A percentile compares a stretch with the other conserved stretches of the same genome.
Evolutionary conservation across 768 basidiomycete genomes (phyloP).

Genomic region (Leccinum subgranulosum): DNA sequence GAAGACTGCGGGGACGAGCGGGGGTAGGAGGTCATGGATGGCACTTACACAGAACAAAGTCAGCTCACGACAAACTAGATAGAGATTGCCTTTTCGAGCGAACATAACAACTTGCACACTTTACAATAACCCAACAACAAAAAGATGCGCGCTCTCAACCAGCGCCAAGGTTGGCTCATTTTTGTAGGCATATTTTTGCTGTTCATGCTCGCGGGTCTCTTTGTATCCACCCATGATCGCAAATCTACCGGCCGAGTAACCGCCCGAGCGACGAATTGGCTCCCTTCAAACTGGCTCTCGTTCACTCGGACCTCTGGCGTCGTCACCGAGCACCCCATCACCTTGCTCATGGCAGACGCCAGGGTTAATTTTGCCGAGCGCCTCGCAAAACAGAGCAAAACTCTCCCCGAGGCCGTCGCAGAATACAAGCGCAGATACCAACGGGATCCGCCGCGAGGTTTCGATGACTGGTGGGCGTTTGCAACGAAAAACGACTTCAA

Average conservation of each 20-base stretch:
- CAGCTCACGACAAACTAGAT: background rate
- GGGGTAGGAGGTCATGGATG: constrained; percentile 20
- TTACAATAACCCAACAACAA: too few relatives aligned
- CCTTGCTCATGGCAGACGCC: constrained; percentile 79
- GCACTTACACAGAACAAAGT: constrained; percentile 4
- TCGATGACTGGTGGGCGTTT: constrained; percentile 88
- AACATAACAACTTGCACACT: background rate
- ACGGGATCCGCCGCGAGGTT: constrained; percentile 82
- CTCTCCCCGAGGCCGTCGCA: constrained; percentile 69
- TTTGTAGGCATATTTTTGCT: constrained; percentile 40
- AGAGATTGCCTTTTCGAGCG: constrained; percentile 21
- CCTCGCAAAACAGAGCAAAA: constrained; percentile 73
- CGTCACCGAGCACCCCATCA: constrained; percentile 67
- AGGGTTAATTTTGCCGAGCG: constrained; percentile 66
- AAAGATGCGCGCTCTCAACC: constrained; percentile 17
- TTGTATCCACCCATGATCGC: constrained; percentile 34
- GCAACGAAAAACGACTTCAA: constrained; percentile 67
- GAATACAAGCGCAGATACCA: constrained; percentile 82
- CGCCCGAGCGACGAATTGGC: constrained; percentile 10
- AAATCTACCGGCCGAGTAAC: background rate
- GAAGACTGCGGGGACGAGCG: constrained; percentile 16
- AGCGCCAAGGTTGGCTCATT: constrained; percentile 39
- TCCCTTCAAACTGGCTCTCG: constrained; percentile 20
- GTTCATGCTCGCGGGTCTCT: constrained; percentile 51
- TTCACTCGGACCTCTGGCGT: constrained; percentile 7